Percentiles rank a stretch among this genome's conserved stretches.
phyloP scores from a whole-genome alignment of 345 rosid genomes.

The Eucalyptus dawsonii region DNA sequence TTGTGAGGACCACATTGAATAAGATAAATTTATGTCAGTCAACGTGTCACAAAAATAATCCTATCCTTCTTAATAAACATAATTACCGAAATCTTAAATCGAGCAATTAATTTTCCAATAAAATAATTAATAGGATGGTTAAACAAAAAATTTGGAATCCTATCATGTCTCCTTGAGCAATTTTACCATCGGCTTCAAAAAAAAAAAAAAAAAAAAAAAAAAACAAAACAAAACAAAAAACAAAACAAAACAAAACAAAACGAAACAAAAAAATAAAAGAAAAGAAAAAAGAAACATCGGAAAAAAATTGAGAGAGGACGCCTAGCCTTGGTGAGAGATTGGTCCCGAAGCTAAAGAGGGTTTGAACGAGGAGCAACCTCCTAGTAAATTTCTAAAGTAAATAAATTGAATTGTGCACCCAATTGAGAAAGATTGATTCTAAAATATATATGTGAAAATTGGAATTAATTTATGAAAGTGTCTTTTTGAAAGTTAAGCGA shows the following conservation, averaged over 20 bases:
- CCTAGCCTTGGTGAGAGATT: neutral
- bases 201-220: neutral
- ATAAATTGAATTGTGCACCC: no score
- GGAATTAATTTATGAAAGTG: no score
- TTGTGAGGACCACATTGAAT: neutral
- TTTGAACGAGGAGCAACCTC: fast-evolving
- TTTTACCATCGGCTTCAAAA: neutral
- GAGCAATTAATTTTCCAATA: neutral
- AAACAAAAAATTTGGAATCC: neutral
- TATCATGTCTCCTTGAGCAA: neutral
- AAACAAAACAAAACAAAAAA: no score
- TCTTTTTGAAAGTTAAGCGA: no score
- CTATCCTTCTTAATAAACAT: neutral
- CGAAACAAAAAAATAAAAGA: neutral
- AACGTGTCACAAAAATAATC: neutral
- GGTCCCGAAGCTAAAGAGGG: no score
- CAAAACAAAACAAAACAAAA: neutral
- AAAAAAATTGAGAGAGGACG: neutral
- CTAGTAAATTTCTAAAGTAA: no score
- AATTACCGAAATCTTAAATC: neutral
- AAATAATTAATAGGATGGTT: neutral
- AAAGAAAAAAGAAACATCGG: neutral
- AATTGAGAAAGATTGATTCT: fast-evolving
- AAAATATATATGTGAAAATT: no score
- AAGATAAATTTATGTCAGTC: neutral